phyloP scores from a whole-genome alignment of 805 yeast species.

The Saturnispora serradocipensis region DNA sequence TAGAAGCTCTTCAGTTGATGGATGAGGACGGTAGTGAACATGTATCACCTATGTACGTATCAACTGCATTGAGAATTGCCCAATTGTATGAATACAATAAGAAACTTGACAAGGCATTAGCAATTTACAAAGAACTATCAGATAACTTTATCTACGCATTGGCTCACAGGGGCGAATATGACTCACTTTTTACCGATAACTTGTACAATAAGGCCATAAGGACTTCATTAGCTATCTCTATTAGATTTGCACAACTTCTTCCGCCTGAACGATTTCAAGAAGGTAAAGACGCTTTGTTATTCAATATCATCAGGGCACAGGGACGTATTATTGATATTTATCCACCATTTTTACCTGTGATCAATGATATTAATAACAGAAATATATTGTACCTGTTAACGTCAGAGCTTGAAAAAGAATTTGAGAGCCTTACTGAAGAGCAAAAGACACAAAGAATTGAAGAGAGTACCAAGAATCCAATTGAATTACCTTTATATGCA shows the following conservation, averaged over 20 bases:
- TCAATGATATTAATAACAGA: slow-evolving; percentile 15
- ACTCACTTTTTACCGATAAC: slow-evolving; percentile 6
- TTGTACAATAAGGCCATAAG: slow-evolving; percentile 14
- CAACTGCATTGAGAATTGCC: slow-evolving; percentile 72
- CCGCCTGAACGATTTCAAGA: slow-evolving; percentile 14
- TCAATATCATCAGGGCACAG: slow-evolving; percentile 20
- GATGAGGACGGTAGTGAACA: slow-evolving; percentile 43
- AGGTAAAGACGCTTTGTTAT: slow-evolving; percentile 18
- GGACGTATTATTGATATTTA: slow-evolving; percentile 18
- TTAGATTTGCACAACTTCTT: slow-evolving; percentile 19
- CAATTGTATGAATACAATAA: slow-evolving; percentile 58
- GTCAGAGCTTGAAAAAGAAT: slow-evolving; percentile 8
- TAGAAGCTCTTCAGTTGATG: slow-evolving; percentile 60
- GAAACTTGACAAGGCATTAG: slow-evolving; percentile 21
- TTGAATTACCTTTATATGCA: slow-evolving; percentile 17
- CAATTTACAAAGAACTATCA: slow-evolving; percentile 18
- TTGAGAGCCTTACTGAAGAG: slow-evolving; percentile 5
- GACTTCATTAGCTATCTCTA: slow-evolving; percentile 17
- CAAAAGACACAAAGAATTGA: slow-evolving; percentile 9
- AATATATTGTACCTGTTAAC: slow-evolving; percentile 12
- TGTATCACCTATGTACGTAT: slow-evolving; percentile 72
- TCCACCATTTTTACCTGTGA: slow-evolving; percentile 20
- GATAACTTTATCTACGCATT: slow-evolving; percentile 10
- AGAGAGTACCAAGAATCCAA: slow-evolving; percentile 13
- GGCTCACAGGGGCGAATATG: slow-evolving; percentile 7